These are phyloP conservation scores for Diospyros kaki DNA, from an alignment of 148 eudicot species.

Conservation along the genomic window DNA sequence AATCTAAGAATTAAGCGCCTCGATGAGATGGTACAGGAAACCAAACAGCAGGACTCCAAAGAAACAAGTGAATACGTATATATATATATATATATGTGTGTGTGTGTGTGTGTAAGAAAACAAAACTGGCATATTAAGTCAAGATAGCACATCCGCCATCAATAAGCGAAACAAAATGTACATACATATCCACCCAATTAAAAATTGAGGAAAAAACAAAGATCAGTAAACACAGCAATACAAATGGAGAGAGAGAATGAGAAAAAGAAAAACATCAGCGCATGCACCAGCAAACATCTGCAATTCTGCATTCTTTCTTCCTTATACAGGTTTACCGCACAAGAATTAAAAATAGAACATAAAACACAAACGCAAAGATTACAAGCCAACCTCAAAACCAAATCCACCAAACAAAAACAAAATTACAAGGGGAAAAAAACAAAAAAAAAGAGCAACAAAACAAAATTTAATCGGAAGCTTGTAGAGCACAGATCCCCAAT, in stretches of 20 bases:
- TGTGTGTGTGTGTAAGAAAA: too few relatives aligned
- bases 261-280: neutral
- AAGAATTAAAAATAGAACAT: neutral
- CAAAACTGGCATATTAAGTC: too few relatives aligned
- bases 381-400: neutral
- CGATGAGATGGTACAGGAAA: neutral
- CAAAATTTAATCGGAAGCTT: neutral
- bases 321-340: neutral
- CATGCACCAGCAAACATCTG: neutral
- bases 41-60: too few relatives aligned
- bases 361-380: constrained; percentile 2
- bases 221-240: too few relatives aligned
- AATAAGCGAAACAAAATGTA: too few relatives aligned
- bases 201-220: too few relatives aligned
- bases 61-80: too few relatives aligned
- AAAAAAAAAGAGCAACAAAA: neutral
- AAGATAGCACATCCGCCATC: too few relatives aligned
- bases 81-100: too few relatives aligned
- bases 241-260: neutral
- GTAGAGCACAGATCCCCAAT: constrained; percentile 7
- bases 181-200: too few relatives aligned
- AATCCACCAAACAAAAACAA: neutral
- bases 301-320: neutral
- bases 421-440: neutral
- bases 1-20: neutral